Base-by-base conservation (phyloP, 371 early-diverging fungal species). In the Mucor velutinosus region DNA sequence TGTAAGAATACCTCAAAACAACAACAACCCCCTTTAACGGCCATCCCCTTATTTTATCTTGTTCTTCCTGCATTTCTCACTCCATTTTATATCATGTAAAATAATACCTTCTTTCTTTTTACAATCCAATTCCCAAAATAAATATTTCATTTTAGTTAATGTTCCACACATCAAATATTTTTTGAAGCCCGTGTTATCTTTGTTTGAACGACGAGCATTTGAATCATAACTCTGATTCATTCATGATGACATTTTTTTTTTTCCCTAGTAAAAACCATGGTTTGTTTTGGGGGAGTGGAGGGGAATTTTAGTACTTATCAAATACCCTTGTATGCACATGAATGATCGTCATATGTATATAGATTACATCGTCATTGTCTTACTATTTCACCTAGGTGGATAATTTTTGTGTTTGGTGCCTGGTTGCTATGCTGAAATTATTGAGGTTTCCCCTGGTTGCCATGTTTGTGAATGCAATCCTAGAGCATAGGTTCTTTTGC, bases 91-190 rank as follows among this genome's bases (percentile, higher is more conserved):
- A 51, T 51, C 25, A 23, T 51, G 51, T 51, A 51, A 51, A 25
- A 51, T 51, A 51, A 51, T 51, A 51, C 51, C 51, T 51, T 56
- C 53, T 51, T 21, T 51, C 21, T 51, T 58, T 58, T 58, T 39
- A 39, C 25, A 10, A 2, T 37, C 39, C 23, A 25, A 39, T 37
- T 39, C 39, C 59, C 37, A 59, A 59, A 59, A 39, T 39, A 59
- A 58, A 39, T 59, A 59, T 59, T 59, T 35, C 51, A 51, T 51
- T 51, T 51, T 23, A 51, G 51, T 19, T 59, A 59, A 59, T 59
- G 59, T 59, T 59, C 59, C 59, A 59, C 59, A 59, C 59, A 51
- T 51, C 21, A 51, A 25, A 51, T 35, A 21, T 33, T 58, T 58
- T 33, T 58, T 12, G 35, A 32, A 19, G 11, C 12, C 33, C 21